A percentile compares a stretch with the other conserved stretches of the same genome.
Conservation (phyloP, 305 asterid genomes). For the Solanum hybrid region DNA sequence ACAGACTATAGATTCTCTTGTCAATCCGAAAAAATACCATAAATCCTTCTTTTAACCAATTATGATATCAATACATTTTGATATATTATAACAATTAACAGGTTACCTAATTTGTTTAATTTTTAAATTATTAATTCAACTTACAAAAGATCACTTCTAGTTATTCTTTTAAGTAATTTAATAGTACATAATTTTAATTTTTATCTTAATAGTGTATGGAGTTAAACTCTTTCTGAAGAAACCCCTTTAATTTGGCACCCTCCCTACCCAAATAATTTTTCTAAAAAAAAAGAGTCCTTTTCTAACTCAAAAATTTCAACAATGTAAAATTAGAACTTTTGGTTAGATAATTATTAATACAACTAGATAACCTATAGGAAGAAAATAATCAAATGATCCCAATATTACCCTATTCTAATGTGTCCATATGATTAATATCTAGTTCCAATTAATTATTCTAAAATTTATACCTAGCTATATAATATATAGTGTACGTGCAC, state of each 20-base stretch:
- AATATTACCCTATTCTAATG: neutral
- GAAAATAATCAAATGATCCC: neutral
- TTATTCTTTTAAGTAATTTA: neutral
- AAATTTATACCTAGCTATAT: neutral
- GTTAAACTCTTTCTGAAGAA: neutral
- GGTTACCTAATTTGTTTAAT: neutral
- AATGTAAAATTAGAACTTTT: neutral
- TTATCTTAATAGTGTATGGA: neutral
- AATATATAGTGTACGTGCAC: neutral
- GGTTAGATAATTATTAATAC: neutral
- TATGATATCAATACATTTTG: neutral
- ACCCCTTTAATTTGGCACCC: neutral
- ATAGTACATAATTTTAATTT: neutral
- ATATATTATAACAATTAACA: neutral
- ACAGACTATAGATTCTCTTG: neutral
- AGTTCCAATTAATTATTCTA: neutral
- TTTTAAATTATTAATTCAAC: neutral
- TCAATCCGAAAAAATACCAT: neutral
- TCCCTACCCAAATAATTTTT: neutral
- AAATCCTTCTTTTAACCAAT: neutral
- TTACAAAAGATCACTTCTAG: neutral
- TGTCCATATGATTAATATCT: neutral
- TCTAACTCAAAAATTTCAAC: neutral
- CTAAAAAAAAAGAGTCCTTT: neutral
- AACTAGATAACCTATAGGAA: neutral